These are phyloP conservation scores for Salicornia ramosissima DNA, from an alignment of 148 eudicot species.

Conservation along the genomic window DNA sequence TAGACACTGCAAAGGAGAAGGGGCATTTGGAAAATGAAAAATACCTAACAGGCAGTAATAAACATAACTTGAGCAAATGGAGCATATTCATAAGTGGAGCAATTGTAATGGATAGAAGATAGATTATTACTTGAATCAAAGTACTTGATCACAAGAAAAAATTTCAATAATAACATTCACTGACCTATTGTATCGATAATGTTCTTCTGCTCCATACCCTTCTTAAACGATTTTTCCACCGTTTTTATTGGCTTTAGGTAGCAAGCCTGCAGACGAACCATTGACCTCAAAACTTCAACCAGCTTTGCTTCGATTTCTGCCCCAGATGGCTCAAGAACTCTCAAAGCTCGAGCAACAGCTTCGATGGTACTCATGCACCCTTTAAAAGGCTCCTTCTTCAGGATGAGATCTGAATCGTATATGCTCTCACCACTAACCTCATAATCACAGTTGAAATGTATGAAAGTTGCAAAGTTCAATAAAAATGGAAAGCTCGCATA, in stretches of 20 bases:
- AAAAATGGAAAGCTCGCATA: constrained; percentile 84
- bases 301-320: constrained; percentile 52
- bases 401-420: constrained; percentile 72
- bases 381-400: constrained; percentile 82
- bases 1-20: too few relatives aligned
- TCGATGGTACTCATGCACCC: constrained; percentile 99
- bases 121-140: neutral
- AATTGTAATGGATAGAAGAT: neutral
- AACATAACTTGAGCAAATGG: neutral
- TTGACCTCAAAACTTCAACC: constrained; percentile 61
- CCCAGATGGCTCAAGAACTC: constrained; percentile 77
- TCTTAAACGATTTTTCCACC: constrained; percentile 48
- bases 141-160: neutral
- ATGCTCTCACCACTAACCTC: constrained; percentile 63
- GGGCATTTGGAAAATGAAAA: too few relatives aligned
- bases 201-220: constrained; percentile 24
- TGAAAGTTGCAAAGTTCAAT: constrained; percentile 65
- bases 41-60: too few relatives aligned
- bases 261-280: constrained; percentile 70
- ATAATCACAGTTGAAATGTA: constrained; percentile 60
- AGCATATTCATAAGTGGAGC: neutral
- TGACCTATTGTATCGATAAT: neutral
- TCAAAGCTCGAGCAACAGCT: constrained; percentile 83
- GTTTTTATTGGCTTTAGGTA: constrained; percentile 60
- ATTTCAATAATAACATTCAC: neutral